These are phyloP conservation scores for Allium sativum DNA, from an alignment of 106 monocot species.

Conservation along the genomic window DNA sequence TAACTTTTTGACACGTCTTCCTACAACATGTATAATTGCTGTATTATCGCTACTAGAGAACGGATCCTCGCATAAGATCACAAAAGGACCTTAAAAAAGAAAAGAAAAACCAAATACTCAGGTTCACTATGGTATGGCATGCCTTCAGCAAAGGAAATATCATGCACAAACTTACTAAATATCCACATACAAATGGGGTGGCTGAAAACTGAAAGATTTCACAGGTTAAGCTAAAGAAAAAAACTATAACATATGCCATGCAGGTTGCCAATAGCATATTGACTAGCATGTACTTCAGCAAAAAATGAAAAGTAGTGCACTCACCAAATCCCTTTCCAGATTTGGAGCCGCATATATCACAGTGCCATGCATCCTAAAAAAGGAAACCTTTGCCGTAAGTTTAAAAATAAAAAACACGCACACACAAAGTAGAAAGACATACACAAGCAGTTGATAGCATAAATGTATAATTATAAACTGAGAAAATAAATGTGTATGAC, in stretches of 20 bases:
- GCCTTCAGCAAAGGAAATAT: too few relatives aligned
- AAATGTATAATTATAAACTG: not conserved
- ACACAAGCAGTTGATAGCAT: not conserved
- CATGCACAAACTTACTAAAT: too few relatives aligned
- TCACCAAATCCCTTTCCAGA: slow-evolving; percentile 93
- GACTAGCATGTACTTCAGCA: not conserved
- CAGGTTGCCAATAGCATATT: not conserved
- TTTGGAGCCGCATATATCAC: slow-evolving; percentile 74
- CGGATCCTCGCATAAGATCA: too few relatives aligned
- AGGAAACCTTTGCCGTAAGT: not conserved
- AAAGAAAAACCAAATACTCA: too few relatives aligned
- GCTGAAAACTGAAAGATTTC: too few relatives aligned
- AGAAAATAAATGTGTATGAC: not conserved
- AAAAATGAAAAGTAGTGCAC: slow-evolving; percentile 13
- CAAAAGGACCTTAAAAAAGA: too few relatives aligned
- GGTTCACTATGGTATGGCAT: too few relatives aligned
- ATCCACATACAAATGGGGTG: too few relatives aligned
- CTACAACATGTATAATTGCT: too few relatives aligned
- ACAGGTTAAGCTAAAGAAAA: not conserved
- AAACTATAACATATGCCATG: not conserved
- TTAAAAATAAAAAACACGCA: not conserved
- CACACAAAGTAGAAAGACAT: not conserved
- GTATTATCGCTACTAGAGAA: too few relatives aligned
- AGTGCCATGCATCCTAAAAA: slow-evolving; percentile 81
- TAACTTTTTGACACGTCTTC: too few relatives aligned